A percentile compares a stretch with the other conserved stretches of the same genome.
Conservation (phyloP, 495 filamentous ascomycete species). For the Parmelia sp. region DNA sequence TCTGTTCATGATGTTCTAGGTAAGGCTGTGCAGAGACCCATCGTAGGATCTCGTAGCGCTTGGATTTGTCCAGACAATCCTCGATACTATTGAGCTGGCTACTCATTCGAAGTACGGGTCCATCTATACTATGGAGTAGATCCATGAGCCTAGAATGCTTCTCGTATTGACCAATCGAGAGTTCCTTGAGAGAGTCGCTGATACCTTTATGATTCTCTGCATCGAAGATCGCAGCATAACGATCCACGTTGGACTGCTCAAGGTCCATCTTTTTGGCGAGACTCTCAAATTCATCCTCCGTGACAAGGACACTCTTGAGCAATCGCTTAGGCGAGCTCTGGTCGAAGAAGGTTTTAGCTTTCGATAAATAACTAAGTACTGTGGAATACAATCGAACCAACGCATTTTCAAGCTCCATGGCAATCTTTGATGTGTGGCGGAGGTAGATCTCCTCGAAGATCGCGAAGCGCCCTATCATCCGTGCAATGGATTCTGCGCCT, state of each 20-base stretch:
- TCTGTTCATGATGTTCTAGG: constrained; percentile 3
- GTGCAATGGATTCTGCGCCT: constrained; percentile 19
- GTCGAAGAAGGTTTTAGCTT: not conserved
- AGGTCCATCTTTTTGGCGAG: not conserved
- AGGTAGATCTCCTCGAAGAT: constrained; percentile 25
- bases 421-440: not conserved
- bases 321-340: not conserved
- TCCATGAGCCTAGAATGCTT: not conserved
- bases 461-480: constrained; percentile 21
- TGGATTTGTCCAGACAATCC: not conserved
- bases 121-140: not conserved
- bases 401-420: not conserved
- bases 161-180: not conserved
- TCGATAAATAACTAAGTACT: not conserved
- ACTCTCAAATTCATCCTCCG: not conserved
- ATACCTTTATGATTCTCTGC: not conserved
- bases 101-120: not conserved
- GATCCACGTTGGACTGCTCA: not conserved
- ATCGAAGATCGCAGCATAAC: not conserved
- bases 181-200: not conserved
- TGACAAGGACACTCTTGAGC: not conserved
- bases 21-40: constrained; percentile 7
- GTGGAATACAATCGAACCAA: constrained; percentile 6
- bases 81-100: not conserved
- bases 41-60: constrained; percentile 1